phyloP scores from a whole-genome alignment of 2,329 filamentous ascomycete species.

The Claviceps sp. region DNA sequence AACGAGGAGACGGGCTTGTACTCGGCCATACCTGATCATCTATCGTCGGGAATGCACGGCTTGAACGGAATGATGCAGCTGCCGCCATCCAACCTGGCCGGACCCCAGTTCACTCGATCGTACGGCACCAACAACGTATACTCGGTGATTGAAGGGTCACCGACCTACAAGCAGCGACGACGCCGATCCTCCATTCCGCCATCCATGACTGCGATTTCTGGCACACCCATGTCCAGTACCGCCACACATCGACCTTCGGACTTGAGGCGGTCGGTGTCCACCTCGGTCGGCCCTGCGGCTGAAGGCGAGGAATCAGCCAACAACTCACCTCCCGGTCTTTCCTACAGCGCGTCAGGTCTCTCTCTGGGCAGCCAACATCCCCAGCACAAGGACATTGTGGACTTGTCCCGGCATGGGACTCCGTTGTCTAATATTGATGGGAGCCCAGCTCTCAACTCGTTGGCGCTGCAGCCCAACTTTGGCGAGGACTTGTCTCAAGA shows the following conservation, averaged over 20 bases:
- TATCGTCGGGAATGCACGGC: conserved; percentile 51
- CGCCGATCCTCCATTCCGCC: conserved; percentile 86
- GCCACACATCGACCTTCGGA: conserved; percentile 71
- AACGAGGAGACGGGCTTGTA: conserved; percentile 96
- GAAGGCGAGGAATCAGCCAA: conserved; percentile 69
- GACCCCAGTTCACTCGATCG: conserved; percentile 64
- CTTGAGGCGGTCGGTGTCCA: conserved; percentile 79
- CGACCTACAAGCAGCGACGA: conserved; percentile 95
- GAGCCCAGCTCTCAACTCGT: conserved; percentile 59
- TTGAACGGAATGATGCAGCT: conserved; percentile 87
- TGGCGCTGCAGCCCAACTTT: conserved; percentile 61
- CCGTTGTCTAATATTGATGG: conserved; percentile 75
- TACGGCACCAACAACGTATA: conserved; percentile 71
- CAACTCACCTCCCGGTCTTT: conserved; percentile 66
- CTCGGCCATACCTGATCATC: conserved; percentile 83
- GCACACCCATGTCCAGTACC: conserved; percentile 50
- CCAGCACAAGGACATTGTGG: conserved; percentile 63
- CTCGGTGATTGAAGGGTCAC: conserved; percentile 92
- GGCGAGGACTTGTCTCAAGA: conserved; percentile 50
- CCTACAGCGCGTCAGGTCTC: conserved; percentile 57
- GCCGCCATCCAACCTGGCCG: conserved; percentile 71
- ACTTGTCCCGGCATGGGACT: conserved; percentile 83
- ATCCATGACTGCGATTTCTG: conserved; percentile 55
- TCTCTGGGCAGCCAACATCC: conserved; percentile 46
- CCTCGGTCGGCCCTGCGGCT: conserved; percentile 67